phyloP scores from a whole-genome alignment of 2,329 filamentous ascomycete species.

The Fusarium paranaense region DNA sequence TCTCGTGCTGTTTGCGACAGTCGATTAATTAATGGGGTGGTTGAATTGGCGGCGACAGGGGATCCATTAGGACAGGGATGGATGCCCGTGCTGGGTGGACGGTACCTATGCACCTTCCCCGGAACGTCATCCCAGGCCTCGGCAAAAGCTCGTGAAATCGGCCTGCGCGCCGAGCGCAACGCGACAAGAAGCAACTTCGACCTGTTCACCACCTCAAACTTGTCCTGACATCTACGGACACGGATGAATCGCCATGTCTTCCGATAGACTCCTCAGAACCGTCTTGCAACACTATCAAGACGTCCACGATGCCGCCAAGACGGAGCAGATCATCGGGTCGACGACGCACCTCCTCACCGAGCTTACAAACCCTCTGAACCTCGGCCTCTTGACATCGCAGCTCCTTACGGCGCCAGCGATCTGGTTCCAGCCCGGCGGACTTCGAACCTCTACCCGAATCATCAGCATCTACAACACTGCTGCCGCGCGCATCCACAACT shows the following conservation, averaged over 20 bases:
- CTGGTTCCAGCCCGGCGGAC: constrained; percentile 71
- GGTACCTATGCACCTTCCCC: constrained; percentile 22
- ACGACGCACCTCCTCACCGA: constrained; percentile 75
- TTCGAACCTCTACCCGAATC: constrained; percentile 72
- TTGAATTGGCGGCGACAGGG: constrained; percentile 35
- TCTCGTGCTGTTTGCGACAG: constrained; percentile 23
- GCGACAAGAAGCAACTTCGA: neutral
- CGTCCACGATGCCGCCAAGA: constrained; percentile 61
- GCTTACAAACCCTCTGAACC: constrained; percentile 80
- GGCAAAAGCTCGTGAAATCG: constrained; percentile 44
- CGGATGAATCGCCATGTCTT: constrained; percentile 63
- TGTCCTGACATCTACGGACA: neutral
- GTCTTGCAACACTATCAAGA: constrained; percentile 71
- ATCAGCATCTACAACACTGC: constrained; percentile 80
- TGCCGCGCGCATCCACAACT: constrained; percentile 64
- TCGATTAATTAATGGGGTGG: constrained; percentile 21
- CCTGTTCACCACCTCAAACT: neutral
- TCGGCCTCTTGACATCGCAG: constrained; percentile 78
- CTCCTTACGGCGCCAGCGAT: constrained; percentile 78
- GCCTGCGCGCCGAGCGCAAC: constrained; percentile 26
- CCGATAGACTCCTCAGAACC: constrained; percentile 74
- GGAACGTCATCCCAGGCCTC: constrained; percentile 45
- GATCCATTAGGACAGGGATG: constrained; percentile 1
- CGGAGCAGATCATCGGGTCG: constrained; percentile 71
- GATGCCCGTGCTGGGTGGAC: neutral